Evolutionary conservation across 768 basidiomycete species (phyloP), one percentile per base, ranked within the genome.

Genomic region (Phaffia tasmanica): DNA sequence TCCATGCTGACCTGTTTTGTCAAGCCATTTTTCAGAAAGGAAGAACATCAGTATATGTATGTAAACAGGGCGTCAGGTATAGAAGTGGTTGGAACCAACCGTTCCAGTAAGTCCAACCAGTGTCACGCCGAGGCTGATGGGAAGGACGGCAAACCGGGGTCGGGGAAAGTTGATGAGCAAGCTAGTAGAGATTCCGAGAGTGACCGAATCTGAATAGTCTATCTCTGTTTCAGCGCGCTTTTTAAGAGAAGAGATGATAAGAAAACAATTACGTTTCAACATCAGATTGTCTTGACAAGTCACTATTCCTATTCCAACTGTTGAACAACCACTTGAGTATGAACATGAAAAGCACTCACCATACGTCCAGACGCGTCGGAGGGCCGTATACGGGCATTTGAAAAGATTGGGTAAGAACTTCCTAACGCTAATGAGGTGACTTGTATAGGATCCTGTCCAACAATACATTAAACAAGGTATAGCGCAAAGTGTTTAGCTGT

Each of bases 181-280:
- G 29, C 60, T 53, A n/a, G 66, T 67, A 14, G 66, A 49, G 48
- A 67, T 67, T 23, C 76, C 74, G 19, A 97, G 79, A 2, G 91
- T 89, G 51, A 91, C 72, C 9, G 84, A 84, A 75, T 98, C 95
- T 7, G 81, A 81, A 73, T 97, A 98, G 62, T 83, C 81, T 72
- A 93, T 79, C 72, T 90, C 89, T 60, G 94, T 85, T 75, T 90
- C 85, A 56, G 85, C 84, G 71, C 86, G 82, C 89, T 93, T 72
- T 42, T 5, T 42, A 11, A 42, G 11, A 42, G 0, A 9, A 18
- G 32, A 18, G 29, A n/a, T 30, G 51, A 62, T 27, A 5, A 42
- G 32, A 9, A 32, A 29, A 16, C 42, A n/a, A 16, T 27, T 16
- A 61, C 47, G 42, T 35, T 49, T 21, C 6, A 4, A n/a, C 7